Percentiles rank a stretch among this genome's conserved stretches.
These are phyloP conservation scores for Coemansia sp. DNA, from an alignment of 192 early-diverging fungal species.

Conservation along the genomic window DNA sequence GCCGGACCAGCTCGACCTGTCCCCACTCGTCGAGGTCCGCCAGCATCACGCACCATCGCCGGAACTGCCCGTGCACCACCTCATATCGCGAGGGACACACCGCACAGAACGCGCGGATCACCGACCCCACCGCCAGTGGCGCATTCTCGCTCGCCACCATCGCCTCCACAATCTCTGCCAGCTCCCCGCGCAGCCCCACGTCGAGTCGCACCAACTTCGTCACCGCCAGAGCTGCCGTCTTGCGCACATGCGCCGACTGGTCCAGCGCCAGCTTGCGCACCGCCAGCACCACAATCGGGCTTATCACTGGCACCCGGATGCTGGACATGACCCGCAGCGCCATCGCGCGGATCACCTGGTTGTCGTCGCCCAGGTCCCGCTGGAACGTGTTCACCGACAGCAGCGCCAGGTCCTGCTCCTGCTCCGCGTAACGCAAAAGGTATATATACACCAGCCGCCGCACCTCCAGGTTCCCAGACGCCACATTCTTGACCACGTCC, in stretches of 20 bases:
- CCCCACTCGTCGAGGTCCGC: constrained; percentile 95
- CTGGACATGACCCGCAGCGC: constrained; percentile 93
- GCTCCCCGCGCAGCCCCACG: constrained; percentile 65
- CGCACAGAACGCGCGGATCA: constrained; percentile 77
- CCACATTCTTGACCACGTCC: constrained; percentile 97
- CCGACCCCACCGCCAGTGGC: constrained; percentile 82
- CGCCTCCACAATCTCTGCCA: constrained; percentile 70
- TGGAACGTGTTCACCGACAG: constrained; percentile 98
- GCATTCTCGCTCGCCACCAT: constrained; percentile 84
- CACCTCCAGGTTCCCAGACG: constrained; percentile 81
- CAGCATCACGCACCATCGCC: constrained; percentile 82
- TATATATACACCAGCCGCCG: constrained; percentile 97
- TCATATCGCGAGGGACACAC: constrained; percentile 85
- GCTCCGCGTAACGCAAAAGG: constrained; percentile 89
- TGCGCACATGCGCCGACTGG: constrained; percentile 88
- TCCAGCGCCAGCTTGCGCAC: constrained; percentile 85
- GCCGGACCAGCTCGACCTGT: constrained; percentile 78
- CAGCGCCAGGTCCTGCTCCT: constrained; percentile 93
- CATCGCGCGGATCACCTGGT: constrained; percentile 92
- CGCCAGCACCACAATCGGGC: constrained; percentile 85
- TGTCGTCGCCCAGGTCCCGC: constrained; percentile 88
- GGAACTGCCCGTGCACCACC: constrained; percentile 83
- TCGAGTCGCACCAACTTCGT: constrained; percentile 80
- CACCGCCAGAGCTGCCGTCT: constrained; percentile 86
- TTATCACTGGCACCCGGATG: constrained; percentile 89